Base-by-base conservation (phyloP, 805 yeast species). In the Candida vaughaniae region DNA sequence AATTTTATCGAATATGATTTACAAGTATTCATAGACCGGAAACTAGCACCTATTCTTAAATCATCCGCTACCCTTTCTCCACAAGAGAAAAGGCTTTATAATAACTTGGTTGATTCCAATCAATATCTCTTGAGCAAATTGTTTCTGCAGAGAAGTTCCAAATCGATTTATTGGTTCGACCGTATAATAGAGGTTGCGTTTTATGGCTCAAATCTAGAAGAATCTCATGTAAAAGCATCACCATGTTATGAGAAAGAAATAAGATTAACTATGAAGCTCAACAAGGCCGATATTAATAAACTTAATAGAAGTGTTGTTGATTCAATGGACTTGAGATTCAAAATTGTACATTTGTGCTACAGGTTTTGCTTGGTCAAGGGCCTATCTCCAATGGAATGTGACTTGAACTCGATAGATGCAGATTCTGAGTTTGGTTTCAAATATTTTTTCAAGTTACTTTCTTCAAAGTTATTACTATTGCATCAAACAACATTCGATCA, bases 151-250 rank as follows among this genome's bases (percentile, higher is more conserved):
- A 38, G 60, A 10, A 57, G 56, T 4, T 32, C 48, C 5, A 43
- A 39, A 9, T 43, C 43, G 15, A 29, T 22, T 4, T 52, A 56
- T 39, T 55, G 62, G 62, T 54, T 51, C 37, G 70, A 65, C 33
- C 41, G 64, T 7, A 48, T 53, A 6, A 53, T 54, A 7, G 65
- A 59, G 30, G 52, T 33, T 28, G 34, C 49, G 0, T 58, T 66
- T 35, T 51, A 53, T 25, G 71, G 71, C 1, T 42, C 64, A 9
- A 46, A 47, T 1, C 17, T 39, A 5, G 8, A 18, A 11, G 16
- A 8, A 42, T 38, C 10, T 41, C 43, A 23, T 33, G 4, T 12
- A 6, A 26, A 29, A 3, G 41, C 48, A 12, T 33, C 16, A 8
- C 48, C 51, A 20, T 41, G 41, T 38, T 38, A 39, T 25, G 35